These are phyloP conservation scores for Myxozyma kluyveri DNA, from an alignment of 805 yeast genomes.

Conservation along the genomic window DNA sequence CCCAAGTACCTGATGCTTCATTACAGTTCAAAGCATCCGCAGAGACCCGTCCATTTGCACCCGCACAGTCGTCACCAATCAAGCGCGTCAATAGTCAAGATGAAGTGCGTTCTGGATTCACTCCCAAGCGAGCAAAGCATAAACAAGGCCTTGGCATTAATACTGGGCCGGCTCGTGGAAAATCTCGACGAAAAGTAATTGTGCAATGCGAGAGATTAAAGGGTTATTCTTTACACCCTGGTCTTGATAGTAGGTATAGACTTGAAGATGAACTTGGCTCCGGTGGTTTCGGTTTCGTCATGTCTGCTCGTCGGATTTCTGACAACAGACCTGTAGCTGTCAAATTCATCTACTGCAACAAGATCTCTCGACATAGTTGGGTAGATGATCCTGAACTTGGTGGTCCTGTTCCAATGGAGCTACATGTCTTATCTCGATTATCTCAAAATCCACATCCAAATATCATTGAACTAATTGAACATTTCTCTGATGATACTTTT, in stretches of 20 bases:
- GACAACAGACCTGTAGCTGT: slow-evolving; percentile 22
- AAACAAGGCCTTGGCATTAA: not conserved
- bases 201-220: slow-evolving; percentile 19
- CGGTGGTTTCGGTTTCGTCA: slow-evolving; percentile 30
- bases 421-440: slow-evolving; percentile 18
- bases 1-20: not conserved
- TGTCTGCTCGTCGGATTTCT: slow-evolving; percentile 22
- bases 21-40: not conserved
- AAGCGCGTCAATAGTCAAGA: not conserved
- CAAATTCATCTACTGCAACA: slow-evolving; percentile 25
- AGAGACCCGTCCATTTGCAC: not conserved
- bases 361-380: slow-evolving; percentile 24
- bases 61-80: not conserved
- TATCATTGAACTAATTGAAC: slow-evolving; percentile 20
- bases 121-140: not conserved
- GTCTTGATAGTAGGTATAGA: slow-evolving; percentile 18
- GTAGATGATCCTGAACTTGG: slow-evolving; percentile 8
- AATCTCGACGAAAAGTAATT: slow-evolving; percentile 2
- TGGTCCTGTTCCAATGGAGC: slow-evolving; percentile 26
- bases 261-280: slow-evolving; percentile 28
- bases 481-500: slow-evolving; percentile 20
- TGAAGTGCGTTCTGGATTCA: not conserved
- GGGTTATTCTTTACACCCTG: slow-evolving; percentile 15
- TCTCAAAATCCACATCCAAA: slow-evolving; percentile 20
- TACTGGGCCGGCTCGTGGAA: not conserved